Evolutionary conservation across 768 basidiomycete genomes (phyloP).

Genomic region (Grammothele lineata): DNA sequence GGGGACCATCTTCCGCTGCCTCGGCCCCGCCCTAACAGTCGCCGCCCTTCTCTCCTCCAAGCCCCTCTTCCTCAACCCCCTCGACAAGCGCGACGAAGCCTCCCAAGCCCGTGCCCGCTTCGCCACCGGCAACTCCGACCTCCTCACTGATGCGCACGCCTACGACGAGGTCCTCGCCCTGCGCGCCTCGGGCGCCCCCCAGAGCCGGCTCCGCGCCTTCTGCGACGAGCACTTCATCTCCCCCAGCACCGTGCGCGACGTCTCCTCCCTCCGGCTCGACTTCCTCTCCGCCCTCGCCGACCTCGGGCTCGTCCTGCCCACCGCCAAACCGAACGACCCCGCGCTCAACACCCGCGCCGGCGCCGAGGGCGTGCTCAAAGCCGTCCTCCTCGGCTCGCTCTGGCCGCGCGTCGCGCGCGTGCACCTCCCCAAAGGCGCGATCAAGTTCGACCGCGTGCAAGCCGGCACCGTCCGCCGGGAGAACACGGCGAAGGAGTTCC

Average conservation of each 20-base stretch:
- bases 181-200: constrained; percentile 46
- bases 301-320: constrained; percentile 61
- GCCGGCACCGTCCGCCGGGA: constrained; percentile 83
- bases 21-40: constrained; percentile 77
- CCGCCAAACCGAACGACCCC: constrained; percentile 40
- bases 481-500: constrained; percentile 80
- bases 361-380: constrained; percentile 76
- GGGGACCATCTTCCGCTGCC: constrained; percentile 76
- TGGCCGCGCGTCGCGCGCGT: constrained; percentile 83
- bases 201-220: constrained; percentile 46
- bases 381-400: constrained; percentile 79
- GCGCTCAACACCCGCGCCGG: constrained; percentile 60
- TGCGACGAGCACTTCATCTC: constrained; percentile 91
- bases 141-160: constrained; percentile 77
- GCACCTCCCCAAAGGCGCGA: constrained; percentile 63
- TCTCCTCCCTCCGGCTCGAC: constrained; percentile 73
- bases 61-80: constrained; percentile 68
- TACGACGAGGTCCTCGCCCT: constrained; percentile 60
- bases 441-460: constrained; percentile 83
- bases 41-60: constrained; percentile 84
- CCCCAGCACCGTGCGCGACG: constrained; percentile 64
- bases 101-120: constrained; percentile 67
- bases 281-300: constrained; percentile 66
- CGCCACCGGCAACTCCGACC: constrained; percentile 68
- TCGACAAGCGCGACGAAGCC: constrained; percentile 82